Conservation (phyloP, 306 rosid species). For the Malus sieversii region DNA sequence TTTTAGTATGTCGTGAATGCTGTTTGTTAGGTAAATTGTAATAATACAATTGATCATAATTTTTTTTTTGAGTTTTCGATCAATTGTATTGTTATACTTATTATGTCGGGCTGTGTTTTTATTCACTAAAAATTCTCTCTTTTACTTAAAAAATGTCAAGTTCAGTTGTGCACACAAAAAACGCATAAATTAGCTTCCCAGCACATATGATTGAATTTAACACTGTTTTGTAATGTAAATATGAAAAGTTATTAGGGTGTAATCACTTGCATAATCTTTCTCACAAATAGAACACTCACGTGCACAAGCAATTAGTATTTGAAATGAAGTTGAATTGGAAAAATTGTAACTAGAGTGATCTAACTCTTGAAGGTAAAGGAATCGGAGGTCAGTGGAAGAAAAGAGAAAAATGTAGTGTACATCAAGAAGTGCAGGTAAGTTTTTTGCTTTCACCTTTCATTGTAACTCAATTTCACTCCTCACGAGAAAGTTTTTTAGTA, state of each 20-base stretch:
- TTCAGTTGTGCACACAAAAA: too few relatives aligned
- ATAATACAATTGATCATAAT: too few relatives aligned
- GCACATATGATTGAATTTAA: background rate
- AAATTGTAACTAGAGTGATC: slow-evolving; percentile 8
- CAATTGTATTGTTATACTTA: too few relatives aligned
- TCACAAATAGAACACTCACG: too few relatives aligned
- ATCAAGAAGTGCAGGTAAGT: slow-evolving; percentile 78
- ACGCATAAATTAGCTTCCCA: too few relatives aligned
- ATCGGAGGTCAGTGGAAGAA: slow-evolving; percentile 63
- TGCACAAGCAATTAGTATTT: background rate
- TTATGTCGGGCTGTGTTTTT: too few relatives aligned
- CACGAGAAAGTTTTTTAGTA: background rate
- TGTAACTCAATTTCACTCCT: background rate
- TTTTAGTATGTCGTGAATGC: too few relatives aligned
- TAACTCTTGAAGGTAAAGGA: slow-evolving; percentile 53
- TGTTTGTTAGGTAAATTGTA: too few relatives aligned
- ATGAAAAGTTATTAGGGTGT: background rate
- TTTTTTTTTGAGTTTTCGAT: too few relatives aligned
- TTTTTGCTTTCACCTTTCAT: background rate
- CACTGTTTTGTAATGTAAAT: background rate
- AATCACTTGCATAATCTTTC: background rate
- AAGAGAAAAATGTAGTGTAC: slow-evolving; percentile 67
- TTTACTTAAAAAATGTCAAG: too few relatives aligned
- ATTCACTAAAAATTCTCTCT: too few relatives aligned
- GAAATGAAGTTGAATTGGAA: background rate